Evolutionary conservation across 176 grass and related monocot species (phyloP).

Genomic region (Avena eriantha): DNA sequence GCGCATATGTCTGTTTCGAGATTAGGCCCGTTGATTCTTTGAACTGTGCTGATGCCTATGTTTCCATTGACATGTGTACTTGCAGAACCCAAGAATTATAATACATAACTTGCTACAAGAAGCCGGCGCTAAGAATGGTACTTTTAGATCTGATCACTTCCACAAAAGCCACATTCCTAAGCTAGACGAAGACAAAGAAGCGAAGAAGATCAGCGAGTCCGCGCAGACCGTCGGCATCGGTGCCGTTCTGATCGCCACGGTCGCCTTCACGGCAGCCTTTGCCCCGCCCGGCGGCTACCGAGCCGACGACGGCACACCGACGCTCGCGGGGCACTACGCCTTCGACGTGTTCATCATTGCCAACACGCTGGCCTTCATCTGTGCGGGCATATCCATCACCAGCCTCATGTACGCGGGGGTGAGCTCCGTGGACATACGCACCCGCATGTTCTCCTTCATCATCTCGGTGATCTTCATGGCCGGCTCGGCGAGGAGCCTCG

Average conservation of each 20-base stretch:
- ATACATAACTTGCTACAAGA: not conserved
- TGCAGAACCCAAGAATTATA: slow-evolving; percentile 24
- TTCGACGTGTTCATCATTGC: slow-evolving; percentile 48
- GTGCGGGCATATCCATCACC: slow-evolving; percentile 38
- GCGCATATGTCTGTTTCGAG: too few relatives aligned
- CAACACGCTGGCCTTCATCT: slow-evolving; percentile 49
- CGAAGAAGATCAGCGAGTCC: slow-evolving; percentile 39
- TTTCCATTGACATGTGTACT: not conserved
- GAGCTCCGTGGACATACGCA: slow-evolving; percentile 40
- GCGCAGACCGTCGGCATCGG: slow-evolving; percentile 48
- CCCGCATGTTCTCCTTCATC: slow-evolving; percentile 28
- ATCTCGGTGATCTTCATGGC: slow-evolving; percentile 31
- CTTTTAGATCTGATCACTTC: not conserved
- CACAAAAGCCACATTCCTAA: not conserved
- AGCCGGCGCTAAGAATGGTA: not conserved
- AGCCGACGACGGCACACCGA: not conserved
- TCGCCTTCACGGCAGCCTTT: slow-evolving; percentile 42
- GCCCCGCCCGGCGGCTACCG: slow-evolving; percentile 34
- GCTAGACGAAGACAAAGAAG: slow-evolving; percentile 2
- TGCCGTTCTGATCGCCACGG: slow-evolving; percentile 48
- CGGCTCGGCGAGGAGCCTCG: slow-evolving; percentile 42
- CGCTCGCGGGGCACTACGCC: not conserved
- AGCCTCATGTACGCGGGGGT: slow-evolving; percentile 51
- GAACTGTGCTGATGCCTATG: not conserved
- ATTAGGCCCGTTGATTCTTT: too few relatives aligned